Conservation (phyloP, 768 basidiomycete genomes). For the Suillus clintonianus region DNA sequence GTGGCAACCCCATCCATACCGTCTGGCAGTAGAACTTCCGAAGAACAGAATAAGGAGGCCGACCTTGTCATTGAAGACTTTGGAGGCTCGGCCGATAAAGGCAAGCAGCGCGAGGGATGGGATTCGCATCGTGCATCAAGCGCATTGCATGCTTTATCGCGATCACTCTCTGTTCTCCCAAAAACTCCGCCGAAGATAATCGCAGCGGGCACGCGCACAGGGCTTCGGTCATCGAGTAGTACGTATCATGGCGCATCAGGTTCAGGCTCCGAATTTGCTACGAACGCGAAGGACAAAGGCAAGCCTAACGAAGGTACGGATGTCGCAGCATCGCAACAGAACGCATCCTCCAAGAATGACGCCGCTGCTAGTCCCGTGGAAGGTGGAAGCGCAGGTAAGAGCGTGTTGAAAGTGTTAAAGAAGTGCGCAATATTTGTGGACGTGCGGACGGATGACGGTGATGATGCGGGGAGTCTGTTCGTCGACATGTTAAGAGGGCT, state of each 20-base stretch:
- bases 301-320: slow-evolving; percentile 21
- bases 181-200: slow-evolving; percentile 33
- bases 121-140: slow-evolving; percentile 28
- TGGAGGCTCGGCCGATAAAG: slow-evolving; percentile 17
- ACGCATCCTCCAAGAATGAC: neutral
- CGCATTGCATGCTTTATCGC: slow-evolving; percentile 61
- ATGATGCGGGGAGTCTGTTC: slow-evolving; percentile 80
- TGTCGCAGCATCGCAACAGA: slow-evolving; percentile 11
- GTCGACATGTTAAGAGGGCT: slow-evolving; percentile 78
- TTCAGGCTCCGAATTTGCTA: slow-evolving; percentile 15
- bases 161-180: slow-evolving; percentile 58
- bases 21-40: slow-evolving; percentile 16
- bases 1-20: slow-evolving; percentile 12
- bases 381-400: slow-evolving; percentile 23
- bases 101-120: slow-evolving; percentile 18
- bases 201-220: slow-evolving; percentile 50
- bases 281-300: slow-evolving; percentile 4
- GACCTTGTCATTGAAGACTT: slow-evolving; percentile 15
- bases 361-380: neutral
- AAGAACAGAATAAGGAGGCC: slow-evolving; percentile 8
- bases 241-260: slow-evolving; percentile 33
- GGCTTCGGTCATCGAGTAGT: slow-evolving; percentile 46
- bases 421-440: slow-evolving; percentile 85
- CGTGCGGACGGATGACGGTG: slow-evolving; percentile 71
- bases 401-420: slow-evolving; percentile 56